Evolutionary conservation across 208 protist genomes (phyloP), one percentile per base, ranked within the genome.

Genomic region (Zelonia costaricensis): DNA sequence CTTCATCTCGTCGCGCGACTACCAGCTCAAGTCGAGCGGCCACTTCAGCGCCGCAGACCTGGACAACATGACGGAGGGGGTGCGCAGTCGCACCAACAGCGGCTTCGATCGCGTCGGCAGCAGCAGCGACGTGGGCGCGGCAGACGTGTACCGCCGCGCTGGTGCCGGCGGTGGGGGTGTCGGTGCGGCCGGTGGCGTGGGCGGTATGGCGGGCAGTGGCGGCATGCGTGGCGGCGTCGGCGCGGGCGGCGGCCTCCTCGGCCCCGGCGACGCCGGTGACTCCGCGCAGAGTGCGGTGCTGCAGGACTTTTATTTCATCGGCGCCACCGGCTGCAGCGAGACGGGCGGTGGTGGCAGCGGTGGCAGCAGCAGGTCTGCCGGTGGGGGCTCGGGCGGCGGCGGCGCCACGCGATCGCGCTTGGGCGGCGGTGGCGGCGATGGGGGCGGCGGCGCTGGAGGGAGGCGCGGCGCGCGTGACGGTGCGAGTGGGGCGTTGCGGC

Each of bases 301-400:
- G 56, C 78, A 90, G 22, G 82, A 90, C 54, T 91, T 95, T 44
- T 90, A 86, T 63, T 95, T 95, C 39, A 84, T 95, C 60, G 90
- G 90, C 5, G 86, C 86, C n/a, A 78, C 73, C n/a, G 77, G 83
- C 10, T 44, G 46, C 27, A 74, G 68, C 12, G 74, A 27, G 35
- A 52, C 13, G 23, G n/a, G 36, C 42, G 45, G 30, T 44, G 47
- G 57, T 10, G 35, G 36, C 22, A 25, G 13, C 25, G 55, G 59
- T 38, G 45, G 51, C 4, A 45, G 38, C 39, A 30, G 22, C 18
- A n/a, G n/a, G n/a, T n/a, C n/a, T n/a, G n/a, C n/a, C n/a, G n/a
- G n/a, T n/a, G n/a, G n/a, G n/a, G n/a, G n/a, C n/a, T 40, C 38
- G 9, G 23, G 62, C 30, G 57, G 58, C 15, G 60, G 49, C 36